Base-by-base conservation (phyloP, 331 rosid species). In the Stylosanthes scabra region DNA sequence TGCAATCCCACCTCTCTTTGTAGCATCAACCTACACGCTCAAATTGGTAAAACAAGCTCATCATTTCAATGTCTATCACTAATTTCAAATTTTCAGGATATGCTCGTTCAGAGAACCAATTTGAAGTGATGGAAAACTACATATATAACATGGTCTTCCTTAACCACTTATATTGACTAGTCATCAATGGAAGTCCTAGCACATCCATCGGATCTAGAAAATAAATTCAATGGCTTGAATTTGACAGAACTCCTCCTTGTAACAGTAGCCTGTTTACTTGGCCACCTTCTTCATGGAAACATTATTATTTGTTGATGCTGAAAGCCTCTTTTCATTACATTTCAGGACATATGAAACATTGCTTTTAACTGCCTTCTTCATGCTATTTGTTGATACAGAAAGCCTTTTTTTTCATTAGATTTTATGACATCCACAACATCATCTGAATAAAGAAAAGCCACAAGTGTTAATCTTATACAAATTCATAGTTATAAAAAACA, bases 1-100 rank as follows among this genome's bases (percentile, higher is more conserved):
- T 64, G 99, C 99, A 82, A 95, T 82, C 60, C 99, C 97, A 27
- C 99, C 99, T 66, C 92, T 89, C 86, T 91, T 95, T 11, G 99
- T 92, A 66, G 99, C 99, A 88, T 95, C 99, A 58, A 95, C 99
- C 99, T 95, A 70, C 77, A 74, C 29, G 78, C 68, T 81, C 76
- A 52, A 39, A 71, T 63, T 71, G 71, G 62, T 70, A 34, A 57
- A 71, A 47, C 49, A 71, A 51, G 49, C 6, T 8, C 70, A 77
- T 60, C 54, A 69, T 46, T 58, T 71, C 78, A 73, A 56, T 52
- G 66, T 42, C 4, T 54, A 45, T 54, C 50, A 74, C 59, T 31
- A 58, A 28, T 65, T 62, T 58, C 9, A 9, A 75, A 75, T 20
- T 50, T 46, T 14, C 59, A 56, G n/a, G 16, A 82, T 29, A 28